A percentile compares a stretch with the other conserved stretches of the same genome.
Conservation (phyloP, 2,329 filamentous ascomycete species). For the Exophiala calicioides region DNA sequence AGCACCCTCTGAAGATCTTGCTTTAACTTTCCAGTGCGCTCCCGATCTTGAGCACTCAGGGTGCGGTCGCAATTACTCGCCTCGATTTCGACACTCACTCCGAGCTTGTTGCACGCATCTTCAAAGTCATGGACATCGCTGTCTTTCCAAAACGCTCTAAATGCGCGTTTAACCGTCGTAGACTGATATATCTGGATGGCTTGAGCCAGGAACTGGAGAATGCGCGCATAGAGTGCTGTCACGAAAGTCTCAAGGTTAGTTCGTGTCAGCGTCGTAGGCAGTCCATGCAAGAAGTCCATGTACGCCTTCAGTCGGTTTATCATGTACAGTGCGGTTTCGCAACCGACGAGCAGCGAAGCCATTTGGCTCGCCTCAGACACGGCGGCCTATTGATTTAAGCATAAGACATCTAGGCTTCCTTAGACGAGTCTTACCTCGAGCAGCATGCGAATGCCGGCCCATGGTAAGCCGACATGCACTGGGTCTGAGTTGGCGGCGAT, state of each 20-base stretch:
- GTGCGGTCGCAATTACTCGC: slow-evolving; percentile 9
- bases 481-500: too few species aligned
- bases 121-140: slow-evolving; percentile 5
- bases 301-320: slow-evolving; percentile 8
- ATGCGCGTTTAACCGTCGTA: background rate
- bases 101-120: slow-evolving; percentile 1
- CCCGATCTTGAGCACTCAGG: too few species aligned
- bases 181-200: slow-evolving; percentile 12
- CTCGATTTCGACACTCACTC: slow-evolving; percentile 1
- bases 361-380: too few species aligned
- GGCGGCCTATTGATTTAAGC: too few species aligned
- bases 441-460: too few species aligned
- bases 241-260: slow-evolving; percentile 1
- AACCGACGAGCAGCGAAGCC: too few species aligned
- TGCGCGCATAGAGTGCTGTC: slow-evolving; percentile 16
- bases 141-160: slow-evolving; percentile 7
- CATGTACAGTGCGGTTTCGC: slow-evolving; percentile 9
- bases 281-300: slow-evolving; percentile 1
- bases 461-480: too few species aligned
- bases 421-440: too few species aligned
- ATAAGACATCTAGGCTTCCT: too few species aligned
- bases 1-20: slow-evolving; percentile 6
- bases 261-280: slow-evolving; percentile 5
- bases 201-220: slow-evolving; percentile 16
- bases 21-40: too few species aligned